Percentiles rank a stretch among this genome's conserved stretches.
Conservation (phyloP, 495 filamentous ascomycete species). For the Viridothelium virens region DNA sequence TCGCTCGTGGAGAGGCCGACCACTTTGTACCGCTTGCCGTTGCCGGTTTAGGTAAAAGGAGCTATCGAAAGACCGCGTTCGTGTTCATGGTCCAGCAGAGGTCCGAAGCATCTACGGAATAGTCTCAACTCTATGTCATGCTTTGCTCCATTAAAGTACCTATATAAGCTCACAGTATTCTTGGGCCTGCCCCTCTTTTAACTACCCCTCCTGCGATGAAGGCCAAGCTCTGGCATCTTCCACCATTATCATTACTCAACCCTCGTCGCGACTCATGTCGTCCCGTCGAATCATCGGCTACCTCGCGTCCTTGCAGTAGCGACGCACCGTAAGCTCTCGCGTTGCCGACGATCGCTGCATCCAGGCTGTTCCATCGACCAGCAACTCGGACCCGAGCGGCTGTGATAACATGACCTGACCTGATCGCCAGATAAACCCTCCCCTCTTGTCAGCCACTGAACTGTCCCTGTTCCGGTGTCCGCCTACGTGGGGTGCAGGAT, state of each 20-base stretch:
- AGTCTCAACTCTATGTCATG: neutral
- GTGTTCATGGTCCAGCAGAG: neutral
- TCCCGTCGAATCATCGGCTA: conserved; percentile 1
- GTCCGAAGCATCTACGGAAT: too few relatives aligned
- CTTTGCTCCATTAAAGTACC: neutral
- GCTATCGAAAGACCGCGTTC: neutral
- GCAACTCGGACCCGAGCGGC: conserved; percentile 7
- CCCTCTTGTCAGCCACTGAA: neutral
- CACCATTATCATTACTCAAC: neutral
- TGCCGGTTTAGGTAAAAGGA: neutral
- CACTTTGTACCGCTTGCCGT: neutral
- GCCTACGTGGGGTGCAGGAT: conserved; percentile 3
- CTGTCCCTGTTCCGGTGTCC: neutral
- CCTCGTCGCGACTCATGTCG: neutral
- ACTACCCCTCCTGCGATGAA: neutral
- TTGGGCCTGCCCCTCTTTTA: neutral
- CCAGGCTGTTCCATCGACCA: conserved; percentile 11
- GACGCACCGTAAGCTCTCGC: conserved; percentile 2
- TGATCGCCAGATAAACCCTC: neutral
- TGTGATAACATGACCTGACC: conserved; percentile 2
- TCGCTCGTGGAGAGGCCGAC: neutral
- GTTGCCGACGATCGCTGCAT: neutral
- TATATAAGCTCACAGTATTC: neutral
- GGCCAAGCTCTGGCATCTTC: neutral
- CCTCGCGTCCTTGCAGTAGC: conserved; percentile 9